These are phyloP conservation scores for Kodamaea neixiangensis DNA, from an alignment of 805 yeast species.

Conservation along the genomic window DNA sequence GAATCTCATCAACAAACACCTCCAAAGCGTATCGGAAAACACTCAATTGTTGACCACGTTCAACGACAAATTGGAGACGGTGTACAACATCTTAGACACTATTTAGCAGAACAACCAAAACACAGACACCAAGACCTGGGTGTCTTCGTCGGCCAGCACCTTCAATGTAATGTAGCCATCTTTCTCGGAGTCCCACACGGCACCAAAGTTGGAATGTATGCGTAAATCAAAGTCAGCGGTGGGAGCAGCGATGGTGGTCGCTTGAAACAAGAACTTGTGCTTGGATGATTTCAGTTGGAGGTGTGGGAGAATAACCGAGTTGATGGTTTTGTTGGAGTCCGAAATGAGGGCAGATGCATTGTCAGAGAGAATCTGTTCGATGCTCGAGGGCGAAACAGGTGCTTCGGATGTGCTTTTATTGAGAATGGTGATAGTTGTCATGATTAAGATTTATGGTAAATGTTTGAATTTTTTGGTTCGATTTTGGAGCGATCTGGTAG, in stretches of 20 bases:
- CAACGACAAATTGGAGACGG: conserved; percentile 18
- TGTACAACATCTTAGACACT: conserved; percentile 17
- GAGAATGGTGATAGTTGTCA: background rate
- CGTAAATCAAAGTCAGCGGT: conserved; percentile 20
- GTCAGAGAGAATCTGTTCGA: conserved; percentile 8
- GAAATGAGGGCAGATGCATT: conserved; percentile 18
- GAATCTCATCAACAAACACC: conserved; percentile 15
- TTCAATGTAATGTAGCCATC: conserved; percentile 53
- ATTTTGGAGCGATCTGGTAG: background rate
- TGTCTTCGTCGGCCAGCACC: conserved; percentile 14
- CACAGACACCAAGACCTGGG: conserved; percentile 7
- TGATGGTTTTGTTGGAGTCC: conserved; percentile 25
- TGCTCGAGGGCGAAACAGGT: conserved; percentile 1
- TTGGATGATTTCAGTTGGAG: conserved; percentile 50
- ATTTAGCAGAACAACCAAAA: conserved; percentile 20
- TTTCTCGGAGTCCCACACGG: conserved; percentile 55
- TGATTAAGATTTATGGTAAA: background rate
- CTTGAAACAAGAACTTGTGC: conserved; percentile 56
- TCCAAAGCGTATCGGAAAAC: conserved; percentile 17
- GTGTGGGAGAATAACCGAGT: conserved; percentile 31
- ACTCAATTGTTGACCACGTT: conserved; percentile 14
- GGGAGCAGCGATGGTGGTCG: conserved; percentile 29
- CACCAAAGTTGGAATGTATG: conserved; percentile 46
- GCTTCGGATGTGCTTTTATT: conserved; percentile 1
- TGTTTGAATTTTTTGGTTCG: background rate